Base-by-base conservation (phyloP, 1,139 yeast species). In the Entelexis sorbosivorans region DNA sequence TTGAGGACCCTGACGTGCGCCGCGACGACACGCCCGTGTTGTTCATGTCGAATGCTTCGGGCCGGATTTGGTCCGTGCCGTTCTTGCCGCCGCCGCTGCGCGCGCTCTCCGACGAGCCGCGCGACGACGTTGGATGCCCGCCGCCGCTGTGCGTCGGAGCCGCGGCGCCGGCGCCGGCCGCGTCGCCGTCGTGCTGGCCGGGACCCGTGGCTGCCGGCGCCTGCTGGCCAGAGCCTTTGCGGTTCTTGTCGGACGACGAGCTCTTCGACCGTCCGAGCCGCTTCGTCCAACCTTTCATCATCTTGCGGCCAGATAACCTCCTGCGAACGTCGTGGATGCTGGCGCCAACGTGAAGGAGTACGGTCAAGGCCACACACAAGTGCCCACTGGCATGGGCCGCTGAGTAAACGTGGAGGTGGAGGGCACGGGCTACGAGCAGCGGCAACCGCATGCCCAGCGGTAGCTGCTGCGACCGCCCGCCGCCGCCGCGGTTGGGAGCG, bases 201-300 rank as follows among this genome's bases (percentile, higher is more conserved):
- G 36, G 38, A 26, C 38, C 38, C 6, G 38, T 16, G 17, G 36
- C 20, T n/a, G 38, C 29, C 20, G 46, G 31, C 46, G 11, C 31
- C 31, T 43, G 46, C 34, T 16, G 47, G n/a, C 47, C 17, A 31
- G 39, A 29, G 29, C 51, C 38, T 39, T 56, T 56, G 46, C 60
- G 57, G 40, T 50, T 52, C 51, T 60, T 59, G 34, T 59, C 62
- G 20, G 57, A 36, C 43, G 55, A 52, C 47, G 58, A 52, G 52
- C 57, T 50, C 48, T 59, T 58, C 31, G 61, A 58, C 47, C 62
- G 59, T 49, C 62, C 60, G 47, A 59, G 58, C 48, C 69, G 64
- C 55, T 66, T 66, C 32, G 70, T 67, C 70, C 70, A 67, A 52
- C 70, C 67, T 60, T 66, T 66, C 70, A 67, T 67, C 69, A 65